phyloP scores from a whole-genome alignment of 495 filamentous ascomycete genomes.

The Choiromyces venosus region DNA sequence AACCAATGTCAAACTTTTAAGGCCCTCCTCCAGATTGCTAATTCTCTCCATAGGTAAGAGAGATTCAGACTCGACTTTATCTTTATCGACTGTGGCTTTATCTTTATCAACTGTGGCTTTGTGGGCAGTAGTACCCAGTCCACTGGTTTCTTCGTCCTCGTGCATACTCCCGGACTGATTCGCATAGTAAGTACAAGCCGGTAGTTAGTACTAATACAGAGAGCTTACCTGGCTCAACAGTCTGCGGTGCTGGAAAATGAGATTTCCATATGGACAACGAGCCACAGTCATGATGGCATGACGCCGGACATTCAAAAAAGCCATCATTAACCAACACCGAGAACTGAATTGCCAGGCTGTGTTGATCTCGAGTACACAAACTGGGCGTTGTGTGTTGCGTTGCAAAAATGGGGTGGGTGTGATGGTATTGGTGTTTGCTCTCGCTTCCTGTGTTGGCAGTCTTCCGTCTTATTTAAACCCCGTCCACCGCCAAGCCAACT shows the following conservation, averaged over 20 bases:
- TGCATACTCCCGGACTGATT: background rate
- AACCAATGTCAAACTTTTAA: background rate
- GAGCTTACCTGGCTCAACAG: background rate
- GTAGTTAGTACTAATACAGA: background rate
- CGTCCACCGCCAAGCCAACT: too few species aligned
- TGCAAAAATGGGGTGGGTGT: too few species aligned
- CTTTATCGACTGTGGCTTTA: background rate
- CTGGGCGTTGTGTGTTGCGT: too few species aligned
- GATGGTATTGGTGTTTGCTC: too few species aligned
- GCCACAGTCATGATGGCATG: too few species aligned
- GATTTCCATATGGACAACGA: background rate
- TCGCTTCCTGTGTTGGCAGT: too few species aligned
- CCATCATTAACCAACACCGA: too few species aligned
- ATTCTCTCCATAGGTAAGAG: background rate
- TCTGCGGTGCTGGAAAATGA: background rate
- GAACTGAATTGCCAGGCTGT: too few species aligned
- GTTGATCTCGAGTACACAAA: too few species aligned
- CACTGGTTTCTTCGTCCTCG: background rate
- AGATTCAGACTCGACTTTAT: background rate
- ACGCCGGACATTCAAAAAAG: too few species aligned
- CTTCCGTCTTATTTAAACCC: too few species aligned
- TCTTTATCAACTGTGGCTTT: background rate
- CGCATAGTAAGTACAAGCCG: background rate
- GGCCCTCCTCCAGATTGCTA: background rate
- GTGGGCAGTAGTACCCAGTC: background rate